Conservation (phyloP, 2,329 filamentous ascomycete species). For the Huntiella moniliformis region DNA sequence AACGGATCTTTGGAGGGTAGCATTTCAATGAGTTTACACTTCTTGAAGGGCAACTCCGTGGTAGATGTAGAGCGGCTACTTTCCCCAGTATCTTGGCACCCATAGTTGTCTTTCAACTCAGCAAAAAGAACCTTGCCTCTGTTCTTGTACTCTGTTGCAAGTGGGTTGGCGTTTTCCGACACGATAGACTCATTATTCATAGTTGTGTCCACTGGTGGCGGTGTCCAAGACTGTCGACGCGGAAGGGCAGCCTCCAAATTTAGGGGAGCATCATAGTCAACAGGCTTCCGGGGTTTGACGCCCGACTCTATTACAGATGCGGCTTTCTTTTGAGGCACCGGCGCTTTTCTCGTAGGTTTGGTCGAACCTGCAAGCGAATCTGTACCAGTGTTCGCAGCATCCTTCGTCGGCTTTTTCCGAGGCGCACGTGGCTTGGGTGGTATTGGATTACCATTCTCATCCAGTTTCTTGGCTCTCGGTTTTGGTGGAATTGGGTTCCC, state of each 20-base stretch:
- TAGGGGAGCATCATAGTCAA: not conserved
- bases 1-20: not conserved
- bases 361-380: not conserved
- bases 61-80: not conserved
- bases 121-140: not conserved
- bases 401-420: conserved; percentile 1
- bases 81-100: not conserved
- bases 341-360: conserved; percentile 3
- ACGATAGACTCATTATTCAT: too few relatives aligned
- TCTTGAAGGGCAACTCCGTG: not conserved
- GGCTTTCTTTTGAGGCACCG: conserved; percentile 1
- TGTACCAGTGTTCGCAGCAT: not conserved
- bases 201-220: not conserved
- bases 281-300: not conserved
- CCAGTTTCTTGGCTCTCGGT: conserved; percentile 1
- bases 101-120: not conserved
- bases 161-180: too few relatives aligned
- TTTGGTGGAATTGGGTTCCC: conserved; percentile 1
- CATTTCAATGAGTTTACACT: not conserved
- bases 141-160: not conserved
- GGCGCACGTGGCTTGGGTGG: conserved; percentile 2
- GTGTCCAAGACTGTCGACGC: conserved; percentile 4
- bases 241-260: conserved; percentile 9
- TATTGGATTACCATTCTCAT: not conserved
- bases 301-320: not conserved